Evolutionary conservation across 2,329 filamentous ascomycete species (phyloP).

Genomic region (Calonectria pteridis): DNA sequence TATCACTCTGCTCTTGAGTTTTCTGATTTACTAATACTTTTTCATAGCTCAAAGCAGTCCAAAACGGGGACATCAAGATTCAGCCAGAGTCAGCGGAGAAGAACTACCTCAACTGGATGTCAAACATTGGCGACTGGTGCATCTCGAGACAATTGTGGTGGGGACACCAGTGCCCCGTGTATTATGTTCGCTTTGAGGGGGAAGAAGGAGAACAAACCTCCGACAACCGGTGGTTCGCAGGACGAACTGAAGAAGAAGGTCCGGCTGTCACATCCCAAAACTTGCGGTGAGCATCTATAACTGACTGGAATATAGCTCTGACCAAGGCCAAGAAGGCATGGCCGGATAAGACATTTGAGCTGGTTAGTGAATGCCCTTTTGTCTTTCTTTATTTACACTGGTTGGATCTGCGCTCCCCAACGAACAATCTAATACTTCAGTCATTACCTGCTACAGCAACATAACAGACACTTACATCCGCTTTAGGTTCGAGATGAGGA

Average conservation of each 20-base stretch:
- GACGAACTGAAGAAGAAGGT: slow-evolving; percentile 81
- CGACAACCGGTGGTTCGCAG: slow-evolving; percentile 84
- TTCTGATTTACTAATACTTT: not conserved
- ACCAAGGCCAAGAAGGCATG: slow-evolving; percentile 85
- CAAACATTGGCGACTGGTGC: slow-evolving; percentile 91
- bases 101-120: slow-evolving; percentile 90
- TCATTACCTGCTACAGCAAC: no score
- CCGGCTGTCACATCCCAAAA: not conserved
- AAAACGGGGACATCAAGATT: slow-evolving; percentile 87
- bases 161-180: slow-evolving; percentile 95
- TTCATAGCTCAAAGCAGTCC: slow-evolving; percentile 71
- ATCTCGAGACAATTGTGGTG: slow-evolving; percentile 95
- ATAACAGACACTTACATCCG: slow-evolving; percentile 46
- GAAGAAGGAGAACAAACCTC: slow-evolving; percentile 68
- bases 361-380: not conserved
- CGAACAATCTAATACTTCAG: no score
- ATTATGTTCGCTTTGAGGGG: slow-evolving; percentile 85
- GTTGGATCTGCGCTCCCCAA: not conserved
- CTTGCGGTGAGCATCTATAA: not conserved
- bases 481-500: slow-evolving; percentile 84
- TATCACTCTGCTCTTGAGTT: not conserved
- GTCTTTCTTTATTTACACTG: no score
- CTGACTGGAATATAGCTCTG: slow-evolving; percentile 54
- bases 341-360: slow-evolving; percentile 80
- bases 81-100: slow-evolving; percentile 85